Evolutionary conservation across 192 early-diverging fungal species (phyloP).

Genomic region (Backusella mclennaniae): DNA sequence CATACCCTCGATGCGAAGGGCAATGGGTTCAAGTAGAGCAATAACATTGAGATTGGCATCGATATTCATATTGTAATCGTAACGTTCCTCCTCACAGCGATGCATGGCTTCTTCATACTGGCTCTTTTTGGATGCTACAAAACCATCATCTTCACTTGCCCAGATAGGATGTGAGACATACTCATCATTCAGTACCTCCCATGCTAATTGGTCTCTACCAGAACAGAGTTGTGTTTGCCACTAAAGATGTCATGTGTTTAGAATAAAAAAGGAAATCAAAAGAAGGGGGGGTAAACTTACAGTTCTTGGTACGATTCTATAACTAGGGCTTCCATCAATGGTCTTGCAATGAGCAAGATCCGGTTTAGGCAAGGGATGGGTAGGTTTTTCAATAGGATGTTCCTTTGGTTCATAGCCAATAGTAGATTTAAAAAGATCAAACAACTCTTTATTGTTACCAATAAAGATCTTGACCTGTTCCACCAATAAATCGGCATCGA

Average conservation of each 20-base stretch:
- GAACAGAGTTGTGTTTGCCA: conserved; percentile 68
- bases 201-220: conserved; percentile 89
- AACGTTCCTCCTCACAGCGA: conserved; percentile 94
- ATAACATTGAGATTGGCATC: conserved; percentile 92
- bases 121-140: conserved; percentile 90
- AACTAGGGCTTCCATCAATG: conserved; percentile 64
- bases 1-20: conserved; percentile 79
- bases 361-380: conserved; percentile 56
- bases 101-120: conserved; percentile 91
- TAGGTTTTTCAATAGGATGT: conserved; percentile 61
- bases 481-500: conserved; percentile 80
- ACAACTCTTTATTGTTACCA: conserved; percentile 77
- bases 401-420: conserved; percentile 81
- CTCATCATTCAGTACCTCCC: conserved; percentile 95
- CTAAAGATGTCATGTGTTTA: conserved; percentile 22
- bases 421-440: conserved; percentile 93
- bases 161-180: conserved; percentile 94
- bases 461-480: conserved; percentile 88
- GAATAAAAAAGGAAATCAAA: neutral
- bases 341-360: conserved; percentile 60
- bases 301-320: conserved; percentile 61
- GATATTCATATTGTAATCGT: conserved; percentile 97
- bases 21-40: conserved; percentile 87
- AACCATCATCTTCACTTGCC: conserved; percentile 88
- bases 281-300: conserved; percentile 38